Conservation (phyloP, 2,329 filamentous ascomycete species). For the Aspergillus hortae region DNA sequence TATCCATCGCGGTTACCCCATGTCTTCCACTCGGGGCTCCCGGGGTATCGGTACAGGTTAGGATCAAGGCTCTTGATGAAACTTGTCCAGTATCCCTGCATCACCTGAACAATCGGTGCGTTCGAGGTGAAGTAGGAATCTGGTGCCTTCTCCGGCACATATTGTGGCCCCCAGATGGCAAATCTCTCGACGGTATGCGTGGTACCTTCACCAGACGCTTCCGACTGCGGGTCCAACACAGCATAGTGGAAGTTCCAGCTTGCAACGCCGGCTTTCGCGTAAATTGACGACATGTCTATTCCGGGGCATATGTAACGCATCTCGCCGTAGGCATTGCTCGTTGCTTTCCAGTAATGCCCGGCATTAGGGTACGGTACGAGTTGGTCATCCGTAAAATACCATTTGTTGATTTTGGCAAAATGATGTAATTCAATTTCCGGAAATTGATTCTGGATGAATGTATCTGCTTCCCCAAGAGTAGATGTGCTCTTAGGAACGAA, state of each 20-base stretch:
- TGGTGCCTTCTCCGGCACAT: conserved; percentile 48
- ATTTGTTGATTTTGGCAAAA: conserved; percentile 48
- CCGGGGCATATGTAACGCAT: conserved; percentile 64
- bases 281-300: conserved; percentile 50
- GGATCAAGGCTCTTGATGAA: conserved; percentile 67
- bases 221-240: conserved; percentile 57
- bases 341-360: conserved; percentile 58
- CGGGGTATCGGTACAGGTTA: conserved; percentile 51
- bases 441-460: conserved; percentile 58
- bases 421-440: conserved; percentile 52
- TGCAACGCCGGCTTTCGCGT: conserved; percentile 25
- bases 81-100: conserved; percentile 71
- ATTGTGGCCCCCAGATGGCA: conserved; percentile 64
- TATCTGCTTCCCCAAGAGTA: conserved; percentile 48
- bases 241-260: conserved; percentile 70
- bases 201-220: conserved; percentile 58
- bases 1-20: conserved; percentile 33
- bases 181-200: conserved; percentile 64
- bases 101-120: conserved; percentile 54
- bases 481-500: conserved; percentile 54
- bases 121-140: conserved; percentile 58
- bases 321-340: conserved; percentile 60
- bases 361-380: conserved; percentile 44
- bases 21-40: conserved; percentile 51
- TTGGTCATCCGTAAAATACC: conserved; percentile 53